Percentiles rank a stretch among this genome's conserved stretches.
These are phyloP conservation scores for Neolentinus lepideus DNA, from an alignment of 1,284 basidiomycete genomes.

Conservation along the genomic window DNA sequence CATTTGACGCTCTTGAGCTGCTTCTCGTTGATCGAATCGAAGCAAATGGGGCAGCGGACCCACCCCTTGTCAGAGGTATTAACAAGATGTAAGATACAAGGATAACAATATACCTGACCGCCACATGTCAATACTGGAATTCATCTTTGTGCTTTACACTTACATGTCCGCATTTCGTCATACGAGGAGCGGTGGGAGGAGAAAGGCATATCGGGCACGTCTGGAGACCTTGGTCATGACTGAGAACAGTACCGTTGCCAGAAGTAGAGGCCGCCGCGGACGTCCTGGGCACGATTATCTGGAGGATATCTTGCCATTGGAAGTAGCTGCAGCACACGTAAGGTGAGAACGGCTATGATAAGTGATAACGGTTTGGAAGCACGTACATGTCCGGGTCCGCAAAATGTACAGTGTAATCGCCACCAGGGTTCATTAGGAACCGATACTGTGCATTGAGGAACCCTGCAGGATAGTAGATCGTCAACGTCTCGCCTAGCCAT, in stretches of 20 bases:
- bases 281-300: slow-evolving; percentile 85
- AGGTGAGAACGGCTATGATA: slow-evolving; percentile 7
- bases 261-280: slow-evolving; percentile 53
- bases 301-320: slow-evolving; percentile 95
- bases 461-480: slow-evolving; percentile 34
- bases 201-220: slow-evolving; percentile 95
- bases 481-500: slow-evolving; percentile 5
- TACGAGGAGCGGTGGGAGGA: slow-evolving; percentile 85
- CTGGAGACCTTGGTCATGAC: slow-evolving; percentile 52
- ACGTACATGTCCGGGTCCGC: slow-evolving; percentile 91
- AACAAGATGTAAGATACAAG: slow-evolving; percentile 91
- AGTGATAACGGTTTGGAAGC: slow-evolving; percentile 2
- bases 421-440: slow-evolving; percentile 87
- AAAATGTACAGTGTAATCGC: slow-evolving; percentile 92
- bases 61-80: slow-evolving; percentile 81
- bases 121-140: slow-evolving; percentile 11
- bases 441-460: slow-evolving; percentile 93
- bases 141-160: slow-evolving; percentile 27
- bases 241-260: slow-evolving; percentile 27
- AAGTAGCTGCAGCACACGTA: slow-evolving; percentile 55
- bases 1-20: slow-evolving; percentile 93
- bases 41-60: slow-evolving; percentile 93
- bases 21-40: slow-evolving; percentile 86
- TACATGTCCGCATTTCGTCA: slow-evolving; percentile 98
- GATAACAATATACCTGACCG: slow-evolving; percentile 77